Conservation (phyloP, 2,329 filamentous ascomycete species). For the Mycosphaerella sp. region DNA sequence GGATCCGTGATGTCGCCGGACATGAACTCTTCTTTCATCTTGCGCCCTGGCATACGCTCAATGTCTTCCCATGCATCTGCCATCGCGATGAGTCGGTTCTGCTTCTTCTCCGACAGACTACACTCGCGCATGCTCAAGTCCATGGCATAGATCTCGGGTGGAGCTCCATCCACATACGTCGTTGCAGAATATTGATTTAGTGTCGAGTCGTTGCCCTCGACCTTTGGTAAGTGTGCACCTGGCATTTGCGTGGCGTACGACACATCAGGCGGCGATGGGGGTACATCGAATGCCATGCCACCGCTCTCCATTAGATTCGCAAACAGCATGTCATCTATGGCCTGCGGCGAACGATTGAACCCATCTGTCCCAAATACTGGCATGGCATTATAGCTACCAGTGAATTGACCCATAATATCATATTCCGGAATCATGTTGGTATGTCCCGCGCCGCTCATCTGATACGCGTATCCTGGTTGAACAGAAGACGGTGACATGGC, state of each 20-base stretch:
- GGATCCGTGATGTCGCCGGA: slow-evolving; percentile 66
- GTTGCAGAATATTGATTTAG: slow-evolving; percentile 2
- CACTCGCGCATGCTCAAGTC: slow-evolving; percentile 75
- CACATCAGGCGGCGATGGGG: slow-evolving; percentile 25
- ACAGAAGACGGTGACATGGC: slow-evolving; percentile 26
- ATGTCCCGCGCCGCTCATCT: slow-evolving; percentile 20
- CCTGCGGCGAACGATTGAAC: slow-evolving; percentile 68
- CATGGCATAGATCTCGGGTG: slow-evolving; percentile 38
- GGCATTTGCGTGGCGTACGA: slow-evolving; percentile 18
- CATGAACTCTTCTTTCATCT: slow-evolving; percentile 69
- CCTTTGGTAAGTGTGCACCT: slow-evolving; percentile 22
- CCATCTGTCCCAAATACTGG: slow-evolving; percentile 80
- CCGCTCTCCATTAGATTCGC: slow-evolving; percentile 23
- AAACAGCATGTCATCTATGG: slow-evolving; percentile 28
- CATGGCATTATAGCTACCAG: slow-evolving; percentile 55
- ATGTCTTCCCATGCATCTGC: slow-evolving; percentile 76
- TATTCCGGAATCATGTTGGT: slow-evolving; percentile 26
- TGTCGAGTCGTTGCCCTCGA: slow-evolving; percentile 22
- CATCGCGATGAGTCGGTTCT: slow-evolving; percentile 67
- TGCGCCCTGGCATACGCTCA: slow-evolving; percentile 65
- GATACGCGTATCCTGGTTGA: slow-evolving; percentile 19
- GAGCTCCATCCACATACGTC: slow-evolving; percentile 5
- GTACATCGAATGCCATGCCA: slow-evolving; percentile 16
- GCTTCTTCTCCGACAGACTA: slow-evolving; percentile 79
- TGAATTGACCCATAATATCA: slow-evolving; percentile 41